Evolutionary conservation across 352 stramenopile species (phyloP).

Genomic region (Phytophthora megakarya): DNA sequence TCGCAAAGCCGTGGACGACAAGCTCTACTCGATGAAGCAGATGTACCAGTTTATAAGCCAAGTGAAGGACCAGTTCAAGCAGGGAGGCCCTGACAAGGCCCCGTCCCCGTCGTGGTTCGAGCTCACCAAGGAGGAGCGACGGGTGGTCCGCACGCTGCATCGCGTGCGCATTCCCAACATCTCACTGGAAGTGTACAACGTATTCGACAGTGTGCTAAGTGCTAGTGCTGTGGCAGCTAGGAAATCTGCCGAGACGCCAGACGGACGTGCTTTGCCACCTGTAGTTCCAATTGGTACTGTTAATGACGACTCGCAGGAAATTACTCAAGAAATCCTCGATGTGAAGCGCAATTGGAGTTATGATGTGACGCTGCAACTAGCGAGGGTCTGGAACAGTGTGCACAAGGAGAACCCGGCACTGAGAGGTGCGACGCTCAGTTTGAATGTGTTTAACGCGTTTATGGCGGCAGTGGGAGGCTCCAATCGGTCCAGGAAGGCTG

Average conservation of each 20-base stretch:
- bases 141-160: slow-evolving; percentile 54
- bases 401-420: slow-evolving; percentile 37
- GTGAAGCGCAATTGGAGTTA: slow-evolving; percentile 64
- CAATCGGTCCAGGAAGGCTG: slow-evolving; percentile 61
- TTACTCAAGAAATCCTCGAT: slow-evolving; percentile 42
- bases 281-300: background rate
- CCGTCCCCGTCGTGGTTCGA: slow-evolving; percentile 60
- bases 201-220: slow-evolving; percentile 61
- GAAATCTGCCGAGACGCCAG: slow-evolving; percentile 4
- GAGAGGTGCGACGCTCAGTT: slow-evolving; percentile 48
- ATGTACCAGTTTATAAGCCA: slow-evolving; percentile 78
- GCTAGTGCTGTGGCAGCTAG: slow-evolving; percentile 20
- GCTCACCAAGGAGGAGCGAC: slow-evolving; percentile 58
- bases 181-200: slow-evolving; percentile 54
- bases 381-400: slow-evolving; percentile 53
- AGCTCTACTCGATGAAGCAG: slow-evolving; percentile 70
- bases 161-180: slow-evolving; percentile 66
- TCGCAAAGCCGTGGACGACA: slow-evolving; percentile 68
- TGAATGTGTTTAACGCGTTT: slow-evolving; percentile 61
- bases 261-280: background rate
- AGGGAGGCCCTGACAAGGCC: slow-evolving; percentile 21
- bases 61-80: slow-evolving; percentile 55
- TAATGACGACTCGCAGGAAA: slow-evolving; percentile 18
- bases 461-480: slow-evolving; percentile 48
- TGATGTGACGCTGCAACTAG: slow-evolving; percentile 64